These are phyloP conservation scores for Rickenella mellea DNA, from an alignment of 768 basidiomycete species.

Conservation along the genomic window DNA sequence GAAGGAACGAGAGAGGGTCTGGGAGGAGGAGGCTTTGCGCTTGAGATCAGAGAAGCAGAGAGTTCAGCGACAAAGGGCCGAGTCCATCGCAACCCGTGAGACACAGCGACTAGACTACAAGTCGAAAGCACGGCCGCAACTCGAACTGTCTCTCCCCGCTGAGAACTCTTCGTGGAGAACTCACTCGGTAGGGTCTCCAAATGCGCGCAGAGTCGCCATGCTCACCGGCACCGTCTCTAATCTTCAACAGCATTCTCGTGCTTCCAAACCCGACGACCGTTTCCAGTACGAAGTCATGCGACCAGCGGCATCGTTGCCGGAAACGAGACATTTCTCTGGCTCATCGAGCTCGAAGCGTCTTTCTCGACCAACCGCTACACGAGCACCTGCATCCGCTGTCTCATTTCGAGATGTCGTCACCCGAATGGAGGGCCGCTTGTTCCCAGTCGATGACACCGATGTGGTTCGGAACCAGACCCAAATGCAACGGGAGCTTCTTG, in stretches of 20 bases:
- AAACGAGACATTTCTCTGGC: conserved; percentile 13
- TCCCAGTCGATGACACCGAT: conserved; percentile 31
- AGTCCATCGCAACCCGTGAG: conserved; percentile 9
- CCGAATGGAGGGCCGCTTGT: conserved; percentile 51
- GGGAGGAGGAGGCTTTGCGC: conserved; percentile 15
- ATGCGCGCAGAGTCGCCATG: neutral
- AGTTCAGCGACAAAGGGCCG: conserved; percentile 12
- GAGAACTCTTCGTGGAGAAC: conserved; percentile 24
- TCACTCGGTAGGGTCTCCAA: conserved; percentile 21
- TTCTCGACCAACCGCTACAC: conserved; percentile 5
- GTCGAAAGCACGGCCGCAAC: conserved; percentile 14
- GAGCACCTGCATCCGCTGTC: conserved; percentile 27
- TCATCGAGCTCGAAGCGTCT: conserved; percentile 10
- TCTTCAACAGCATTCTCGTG: no score
- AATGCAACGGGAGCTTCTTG: conserved; percentile 28
- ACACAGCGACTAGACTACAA: conserved; percentile 9
- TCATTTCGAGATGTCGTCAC: conserved; percentile 46
- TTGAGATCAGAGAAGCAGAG: conserved; percentile 15
- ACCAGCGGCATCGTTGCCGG: conserved; percentile 13
- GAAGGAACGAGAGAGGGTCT: conserved; percentile 15
- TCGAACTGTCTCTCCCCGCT: conserved; percentile 3
- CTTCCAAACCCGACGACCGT: conserved; percentile 16
- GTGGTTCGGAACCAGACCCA: conserved; percentile 16
- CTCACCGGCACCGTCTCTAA: neutral
- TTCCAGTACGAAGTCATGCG: conserved; percentile 26